Evolutionary conservation across 202 grass and related monocot species (phyloP).

Genomic region (Panicum virgatum): DNA sequence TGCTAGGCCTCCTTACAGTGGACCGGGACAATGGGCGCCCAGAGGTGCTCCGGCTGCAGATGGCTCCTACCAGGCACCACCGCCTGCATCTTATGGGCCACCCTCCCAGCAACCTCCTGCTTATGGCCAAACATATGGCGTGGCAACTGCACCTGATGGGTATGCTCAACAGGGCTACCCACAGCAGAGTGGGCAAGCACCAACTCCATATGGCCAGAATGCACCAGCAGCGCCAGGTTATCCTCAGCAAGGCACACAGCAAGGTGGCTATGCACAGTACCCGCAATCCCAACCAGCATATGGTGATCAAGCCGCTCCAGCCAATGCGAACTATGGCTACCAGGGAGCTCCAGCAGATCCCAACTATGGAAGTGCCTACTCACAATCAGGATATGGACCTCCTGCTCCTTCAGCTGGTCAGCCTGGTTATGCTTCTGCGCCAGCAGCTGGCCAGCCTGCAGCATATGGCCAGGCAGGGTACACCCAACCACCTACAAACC

Average conservation of each 20-base stretch:
- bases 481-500: constrained; percentile 54
- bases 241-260: constrained; percentile 50
- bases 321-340: constrained; percentile 65
- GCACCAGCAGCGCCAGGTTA: constrained; percentile 54
- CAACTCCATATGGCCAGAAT: constrained; percentile 57
- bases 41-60: constrained; percentile 55
- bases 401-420: constrained; percentile 33
- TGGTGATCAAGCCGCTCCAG: constrained; percentile 51
- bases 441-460: constrained; percentile 53
- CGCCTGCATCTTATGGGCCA: constrained; percentile 58
- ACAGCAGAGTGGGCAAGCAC: constrained; percentile 56
- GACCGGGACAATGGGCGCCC: constrained; percentile 51
- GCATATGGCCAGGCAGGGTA: constrained; percentile 72
- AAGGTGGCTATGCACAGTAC: constrained; percentile 67
- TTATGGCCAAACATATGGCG: constrained; percentile 77
- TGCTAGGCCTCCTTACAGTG: constrained; percentile 58
- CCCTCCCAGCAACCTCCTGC: constrained; percentile 63
- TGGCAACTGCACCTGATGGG: constrained; percentile 61
- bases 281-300: constrained; percentile 56
- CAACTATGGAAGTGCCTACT: constrained; percentile 52
- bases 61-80: constrained; percentile 50
- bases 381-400: constrained; percentile 52
- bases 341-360: constrained; percentile 66
- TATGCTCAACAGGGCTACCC: constrained; percentile 70
- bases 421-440: constrained; percentile 59